Conservation (phyloP, 1,139 yeast species). For the Nakaseomyces nivariensis region DNA sequence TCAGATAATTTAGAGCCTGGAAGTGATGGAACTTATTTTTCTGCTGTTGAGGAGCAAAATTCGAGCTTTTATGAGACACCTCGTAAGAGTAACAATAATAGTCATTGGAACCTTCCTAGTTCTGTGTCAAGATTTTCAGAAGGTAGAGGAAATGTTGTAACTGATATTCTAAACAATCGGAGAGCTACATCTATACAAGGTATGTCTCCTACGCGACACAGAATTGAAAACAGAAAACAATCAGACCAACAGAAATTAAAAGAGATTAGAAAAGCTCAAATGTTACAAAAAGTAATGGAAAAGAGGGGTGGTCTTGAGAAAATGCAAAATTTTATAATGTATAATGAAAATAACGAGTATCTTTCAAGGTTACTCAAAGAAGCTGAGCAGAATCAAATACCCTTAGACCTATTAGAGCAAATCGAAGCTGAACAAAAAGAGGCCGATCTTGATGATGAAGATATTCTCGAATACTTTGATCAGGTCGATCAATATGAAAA, state of each 20-base stretch:
- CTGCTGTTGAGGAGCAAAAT: conserved; percentile 1
- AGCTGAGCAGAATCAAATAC: conserved; percentile 13
- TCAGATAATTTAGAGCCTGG: neutral
- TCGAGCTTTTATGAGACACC: neutral
- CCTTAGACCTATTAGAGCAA: conserved; percentile 10
- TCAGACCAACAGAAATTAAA: conserved; percentile 3
- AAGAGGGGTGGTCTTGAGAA: conserved; percentile 14
- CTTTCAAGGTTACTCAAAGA: conserved; percentile 9
- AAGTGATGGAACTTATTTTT: neutral
- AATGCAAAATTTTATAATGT: conserved; percentile 19
- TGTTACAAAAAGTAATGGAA: conserved; percentile 8
- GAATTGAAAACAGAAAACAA: neutral
- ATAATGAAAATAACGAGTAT: conserved; percentile 10
- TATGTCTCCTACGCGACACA: neutral
- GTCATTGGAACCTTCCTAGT: neutral
- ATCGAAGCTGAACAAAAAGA: conserved; percentile 10
- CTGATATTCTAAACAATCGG: neutral
- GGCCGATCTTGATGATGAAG: conserved; percentile 16
- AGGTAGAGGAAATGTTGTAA: neutral
- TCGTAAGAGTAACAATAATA: neutral
- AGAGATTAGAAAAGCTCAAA: conserved; percentile 7
- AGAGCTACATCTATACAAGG: neutral
- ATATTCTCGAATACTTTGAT: conserved; percentile 11
- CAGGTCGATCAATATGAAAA: conserved; percentile 11
- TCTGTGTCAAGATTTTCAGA: neutral